These are phyloP conservation scores for Aspergillus luchuensis DNA, from an alignment of 2,329 filamentous ascomycete species.

Conservation along the genomic window DNA sequence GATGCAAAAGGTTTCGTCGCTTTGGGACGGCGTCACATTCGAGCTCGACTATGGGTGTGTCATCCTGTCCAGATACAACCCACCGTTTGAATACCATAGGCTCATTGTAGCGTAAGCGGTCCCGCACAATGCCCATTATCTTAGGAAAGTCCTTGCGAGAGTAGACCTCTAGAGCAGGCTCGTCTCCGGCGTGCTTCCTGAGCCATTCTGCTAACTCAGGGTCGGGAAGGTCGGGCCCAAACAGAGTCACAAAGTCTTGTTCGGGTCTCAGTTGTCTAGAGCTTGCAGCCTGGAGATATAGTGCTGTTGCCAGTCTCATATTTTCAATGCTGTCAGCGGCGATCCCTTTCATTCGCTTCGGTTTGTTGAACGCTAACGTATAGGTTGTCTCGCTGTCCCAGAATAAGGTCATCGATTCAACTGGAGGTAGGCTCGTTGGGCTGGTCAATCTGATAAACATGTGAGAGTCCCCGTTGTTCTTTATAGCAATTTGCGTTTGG, in stretches of 20 bases:
- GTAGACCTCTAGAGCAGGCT: constrained; percentile 27
- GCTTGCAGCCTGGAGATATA: constrained; percentile 31
- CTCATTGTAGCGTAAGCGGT: constrained; percentile 26
- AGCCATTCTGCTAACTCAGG: constrained; percentile 27
- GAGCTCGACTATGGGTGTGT: constrained; percentile 20
- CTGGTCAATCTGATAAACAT: constrained; percentile 25
- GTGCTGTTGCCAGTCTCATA: constrained; percentile 35
- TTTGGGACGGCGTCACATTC: constrained; percentile 31
- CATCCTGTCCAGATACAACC: constrained; percentile 16
- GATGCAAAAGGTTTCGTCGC: constrained; percentile 32
- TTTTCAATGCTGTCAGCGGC: constrained; percentile 25
- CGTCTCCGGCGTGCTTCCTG: constrained; percentile 20
- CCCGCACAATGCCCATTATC: constrained; percentile 31
- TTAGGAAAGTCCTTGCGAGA: constrained; percentile 4
- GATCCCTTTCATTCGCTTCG: constrained; percentile 12
- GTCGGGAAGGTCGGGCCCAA: constrained; percentile 26
- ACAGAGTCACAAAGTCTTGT: constrained; percentile 32
- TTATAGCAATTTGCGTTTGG: constrained; percentile 26
- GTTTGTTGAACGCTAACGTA: constrained; percentile 21
- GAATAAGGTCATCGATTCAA: constrained; percentile 30
- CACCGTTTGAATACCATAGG: constrained; percentile 30
- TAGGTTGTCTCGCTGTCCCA: constrained; percentile 31
- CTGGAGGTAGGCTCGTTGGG: constrained; percentile 20
- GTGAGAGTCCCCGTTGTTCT: constrained; percentile 16
- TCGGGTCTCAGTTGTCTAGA: constrained; percentile 7